phyloP scores from a whole-genome alignment of 129 eudicot species.

The Pulicaria dysenterica region DNA sequence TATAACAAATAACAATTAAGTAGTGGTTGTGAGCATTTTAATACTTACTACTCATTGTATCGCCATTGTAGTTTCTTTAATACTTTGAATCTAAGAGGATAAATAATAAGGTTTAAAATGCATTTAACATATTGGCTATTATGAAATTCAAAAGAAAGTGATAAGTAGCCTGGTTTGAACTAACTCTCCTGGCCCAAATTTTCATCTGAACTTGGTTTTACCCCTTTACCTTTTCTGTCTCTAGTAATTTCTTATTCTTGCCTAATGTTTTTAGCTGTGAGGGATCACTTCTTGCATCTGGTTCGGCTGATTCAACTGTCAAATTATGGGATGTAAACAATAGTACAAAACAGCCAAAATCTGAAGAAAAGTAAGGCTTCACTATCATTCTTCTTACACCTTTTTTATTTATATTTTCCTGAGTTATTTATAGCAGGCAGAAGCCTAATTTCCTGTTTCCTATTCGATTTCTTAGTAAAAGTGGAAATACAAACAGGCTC shows the following conservation, averaged over 20 bases:
- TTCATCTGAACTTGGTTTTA: too few relatives aligned
- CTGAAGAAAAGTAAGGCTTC: conserved; percentile 71
- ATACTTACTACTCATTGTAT: too few relatives aligned
- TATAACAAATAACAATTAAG: too few relatives aligned
- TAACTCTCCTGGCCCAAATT: too few relatives aligned
- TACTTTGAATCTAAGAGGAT: too few relatives aligned
- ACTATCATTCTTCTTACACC: neutral
- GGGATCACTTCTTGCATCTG: conserved; percentile 99
- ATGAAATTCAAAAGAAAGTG: too few relatives aligned
- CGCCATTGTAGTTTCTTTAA: too few relatives aligned
- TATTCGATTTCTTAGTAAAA: conserved; percentile 47
- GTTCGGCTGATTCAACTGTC: conserved; percentile 98
- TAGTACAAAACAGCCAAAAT: conserved; percentile 61
- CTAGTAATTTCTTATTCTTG: neutral
- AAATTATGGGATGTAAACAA: conserved; percentile 92
- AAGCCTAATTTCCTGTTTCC: neutral
- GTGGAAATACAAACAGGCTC: conserved; percentile 77
- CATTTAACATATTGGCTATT: too few relatives aligned
- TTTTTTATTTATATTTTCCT: neutral
- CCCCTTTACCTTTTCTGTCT: too few relatives aligned
- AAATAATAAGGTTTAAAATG: too few relatives aligned
- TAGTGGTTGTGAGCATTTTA: too few relatives aligned
- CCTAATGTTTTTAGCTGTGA: conserved; percentile 66
- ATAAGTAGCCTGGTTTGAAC: too few relatives aligned
- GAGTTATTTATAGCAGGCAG: neutral